phyloP scores from a whole-genome alignment of 2,329 filamentous ascomycete genomes.

The Cytospora schulzeri region DNA sequence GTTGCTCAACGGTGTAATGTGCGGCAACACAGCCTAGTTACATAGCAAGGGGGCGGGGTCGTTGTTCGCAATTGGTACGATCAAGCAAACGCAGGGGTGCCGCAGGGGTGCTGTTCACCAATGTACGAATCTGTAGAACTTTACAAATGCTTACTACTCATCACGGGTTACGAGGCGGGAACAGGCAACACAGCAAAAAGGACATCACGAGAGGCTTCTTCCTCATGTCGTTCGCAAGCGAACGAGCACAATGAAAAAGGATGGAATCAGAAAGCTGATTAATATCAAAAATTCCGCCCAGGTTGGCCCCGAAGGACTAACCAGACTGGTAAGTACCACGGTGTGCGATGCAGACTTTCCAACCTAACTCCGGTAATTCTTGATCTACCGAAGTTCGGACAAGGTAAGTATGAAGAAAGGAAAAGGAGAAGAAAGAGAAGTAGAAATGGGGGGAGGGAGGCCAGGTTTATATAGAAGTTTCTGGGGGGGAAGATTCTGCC shows the following conservation, averaged over 20 bases:
- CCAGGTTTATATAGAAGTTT: slow-evolving; percentile 15
- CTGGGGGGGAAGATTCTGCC: background rate
- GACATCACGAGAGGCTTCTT: slow-evolving; percentile 36
- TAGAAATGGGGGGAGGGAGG: slow-evolving; percentile 24
- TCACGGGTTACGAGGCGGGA: too few species aligned
- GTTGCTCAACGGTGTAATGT: too few species aligned
- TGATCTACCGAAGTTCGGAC: slow-evolving; percentile 46
- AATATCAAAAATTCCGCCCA: slow-evolving; percentile 52
- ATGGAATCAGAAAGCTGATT: slow-evolving; percentile 21
- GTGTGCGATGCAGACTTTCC: slow-evolving; percentile 56
- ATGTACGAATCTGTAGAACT: too few species aligned
- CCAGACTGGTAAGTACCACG: slow-evolving; percentile 50
- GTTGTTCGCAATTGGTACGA: too few species aligned
- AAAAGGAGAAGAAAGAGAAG: slow-evolving; percentile 37
- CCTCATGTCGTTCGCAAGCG: slow-evolving; percentile 45
- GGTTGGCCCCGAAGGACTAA: slow-evolving; percentile 56
- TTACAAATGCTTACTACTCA: too few species aligned
- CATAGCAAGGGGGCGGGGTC: too few species aligned
- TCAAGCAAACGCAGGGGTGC: too few species aligned
- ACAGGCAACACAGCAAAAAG: too few species aligned
- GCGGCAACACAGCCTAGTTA: too few species aligned
- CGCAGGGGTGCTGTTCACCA: too few species aligned
- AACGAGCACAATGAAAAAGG: slow-evolving; percentile 48
- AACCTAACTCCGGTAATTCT: slow-evolving; percentile 43
- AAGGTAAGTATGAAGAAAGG: slow-evolving; percentile 57